Conservation (phyloP, 371 early-diverging fungal genomes). For the Rhizopus stolonifer region DNA sequence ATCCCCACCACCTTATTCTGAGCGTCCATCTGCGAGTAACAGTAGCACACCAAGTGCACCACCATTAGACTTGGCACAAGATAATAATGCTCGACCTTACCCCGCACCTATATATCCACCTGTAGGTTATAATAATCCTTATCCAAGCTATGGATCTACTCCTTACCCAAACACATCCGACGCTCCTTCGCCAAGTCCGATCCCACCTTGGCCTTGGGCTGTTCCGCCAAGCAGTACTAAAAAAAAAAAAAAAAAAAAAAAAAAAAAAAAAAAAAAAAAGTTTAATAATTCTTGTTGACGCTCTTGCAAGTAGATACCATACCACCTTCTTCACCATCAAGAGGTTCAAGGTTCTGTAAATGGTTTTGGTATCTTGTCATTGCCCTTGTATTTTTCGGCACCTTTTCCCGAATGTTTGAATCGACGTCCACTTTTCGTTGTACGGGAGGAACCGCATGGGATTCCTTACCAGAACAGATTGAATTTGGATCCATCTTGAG, state of each 20-base stretch:
- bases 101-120: not conserved
- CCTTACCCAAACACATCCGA: not conserved
- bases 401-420: not conserved
- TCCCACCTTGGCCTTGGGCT: conserved; percentile 1
- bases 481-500: not conserved
- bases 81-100: not conserved
- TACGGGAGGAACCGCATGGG: not conserved
- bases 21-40: not conserved
- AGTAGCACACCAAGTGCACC: conserved; percentile 1
- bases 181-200: not conserved
- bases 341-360: not conserved
- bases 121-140: not conserved
- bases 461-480: not conserved
- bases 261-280: not conserved
- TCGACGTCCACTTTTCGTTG: not conserved
- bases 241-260: not conserved
- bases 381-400: not conserved
- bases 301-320: no score
- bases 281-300: not conserved
- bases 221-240: not conserved
- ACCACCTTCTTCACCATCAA: not conserved
- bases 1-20: conserved; percentile 1
- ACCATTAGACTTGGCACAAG: not conserved
- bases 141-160: conserved; percentile 1
- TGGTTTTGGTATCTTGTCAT: not conserved